Percentiles rank a stretch among this genome's conserved stretches.
These are phyloP conservation scores for Litchi chinensis DNA, from an alignment of 345 rosid species.

Conservation along the genomic window DNA sequence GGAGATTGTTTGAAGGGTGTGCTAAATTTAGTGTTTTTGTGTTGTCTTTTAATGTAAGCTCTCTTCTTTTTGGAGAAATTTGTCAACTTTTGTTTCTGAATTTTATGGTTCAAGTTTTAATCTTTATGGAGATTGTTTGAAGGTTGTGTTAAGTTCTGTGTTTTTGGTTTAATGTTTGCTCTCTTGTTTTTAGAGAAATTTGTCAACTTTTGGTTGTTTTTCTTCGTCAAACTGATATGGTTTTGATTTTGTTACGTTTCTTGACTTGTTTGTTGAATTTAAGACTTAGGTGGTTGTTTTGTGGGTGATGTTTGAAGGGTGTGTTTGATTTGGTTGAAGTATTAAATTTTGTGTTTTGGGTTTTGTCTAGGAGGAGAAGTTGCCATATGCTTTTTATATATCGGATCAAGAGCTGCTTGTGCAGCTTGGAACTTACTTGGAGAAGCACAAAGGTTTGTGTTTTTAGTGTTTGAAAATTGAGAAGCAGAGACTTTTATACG, in stretches of 20 bases:
- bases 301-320: background rate
- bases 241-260: background rate
- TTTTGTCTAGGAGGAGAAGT: constrained; percentile 71
- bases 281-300: background rate
- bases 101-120: too few species aligned
- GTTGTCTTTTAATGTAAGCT: too few species aligned
- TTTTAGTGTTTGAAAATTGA: background rate
- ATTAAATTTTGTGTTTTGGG: constrained; percentile 21
- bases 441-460: constrained; percentile 73
- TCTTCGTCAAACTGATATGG: background rate
- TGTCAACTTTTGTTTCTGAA: too few species aligned
- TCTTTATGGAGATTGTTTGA: too few species aligned
- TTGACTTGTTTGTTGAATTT: background rate
- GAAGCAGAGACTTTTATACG: background rate
- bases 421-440: constrained; percentile 77
- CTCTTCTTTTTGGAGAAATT: too few species aligned
- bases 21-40: too few species aligned
- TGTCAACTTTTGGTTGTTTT: background rate
- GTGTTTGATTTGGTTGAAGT: background rate
- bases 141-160: too few species aligned
- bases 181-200: background rate
- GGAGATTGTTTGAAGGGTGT: too few species aligned
- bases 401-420: constrained; percentile 84
- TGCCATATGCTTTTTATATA: constrained; percentile 85
- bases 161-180: too few species aligned